Evolutionary conservation across 1,139 yeast genomes (phyloP).

Genomic region (Saccharomyces hybrid): DNA sequence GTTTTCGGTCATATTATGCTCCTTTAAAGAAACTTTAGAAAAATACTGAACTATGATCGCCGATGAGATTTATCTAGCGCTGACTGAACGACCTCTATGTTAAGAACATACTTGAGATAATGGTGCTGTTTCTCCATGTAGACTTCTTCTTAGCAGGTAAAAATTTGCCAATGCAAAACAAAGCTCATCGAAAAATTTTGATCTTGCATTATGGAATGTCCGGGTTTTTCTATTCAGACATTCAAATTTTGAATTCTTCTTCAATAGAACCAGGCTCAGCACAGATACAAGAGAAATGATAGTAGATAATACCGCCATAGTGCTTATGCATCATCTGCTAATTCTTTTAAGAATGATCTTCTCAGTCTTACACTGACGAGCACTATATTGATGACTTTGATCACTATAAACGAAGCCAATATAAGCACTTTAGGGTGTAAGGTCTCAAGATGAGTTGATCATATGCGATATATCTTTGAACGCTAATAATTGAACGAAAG

Average conservation of each 20-base stretch:
- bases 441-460: background rate
- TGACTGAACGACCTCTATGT: background rate
- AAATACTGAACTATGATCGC: background rate
- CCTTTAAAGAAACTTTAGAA: background rate
- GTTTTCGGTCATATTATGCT: background rate
- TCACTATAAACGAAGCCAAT: background rate
- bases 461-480: background rate
- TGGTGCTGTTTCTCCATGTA: background rate
- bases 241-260: background rate
- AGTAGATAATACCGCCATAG: background rate
- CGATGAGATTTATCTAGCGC: background rate
- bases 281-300: background rate
- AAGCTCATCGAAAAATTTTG: slow-evolving; percentile 11
- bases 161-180: background rate
- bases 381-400: background rate
- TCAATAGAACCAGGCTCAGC: background rate
- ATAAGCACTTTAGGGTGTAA: background rate
- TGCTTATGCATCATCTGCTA: background rate
- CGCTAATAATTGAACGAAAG: background rate
- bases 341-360: background rate
- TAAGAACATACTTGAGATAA: background rate
- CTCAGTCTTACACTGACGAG: background rate
- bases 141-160: background rate
- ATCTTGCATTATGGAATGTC: background rate
- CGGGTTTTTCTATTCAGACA: background rate